A percentile compares a stretch with the other conserved stretches of the same genome.
Evolutionary conservation across 768 basidiomycete genomes (phyloP).

Genomic region (Xerocomellus intermedius): DNA sequence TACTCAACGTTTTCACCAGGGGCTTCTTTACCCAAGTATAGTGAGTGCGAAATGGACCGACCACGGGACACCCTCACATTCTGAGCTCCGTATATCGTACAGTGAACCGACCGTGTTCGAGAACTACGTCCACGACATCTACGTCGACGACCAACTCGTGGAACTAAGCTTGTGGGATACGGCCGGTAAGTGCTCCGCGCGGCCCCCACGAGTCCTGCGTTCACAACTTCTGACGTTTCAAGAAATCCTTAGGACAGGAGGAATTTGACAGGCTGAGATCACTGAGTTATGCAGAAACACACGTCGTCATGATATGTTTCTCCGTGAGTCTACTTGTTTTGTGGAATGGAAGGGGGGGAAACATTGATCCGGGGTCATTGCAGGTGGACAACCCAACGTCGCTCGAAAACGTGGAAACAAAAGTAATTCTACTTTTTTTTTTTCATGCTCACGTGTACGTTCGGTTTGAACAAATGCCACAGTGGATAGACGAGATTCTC

Average conservation of each 20-base stretch:
- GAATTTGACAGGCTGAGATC: constrained; percentile 94
- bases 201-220: constrained; percentile 1
- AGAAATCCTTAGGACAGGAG: constrained; percentile 71
- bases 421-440: constrained; percentile 44
- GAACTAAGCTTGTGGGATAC: constrained; percentile 98
- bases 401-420: constrained; percentile 92
- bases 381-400: constrained; percentile 95
- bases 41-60: constrained; percentile 43
- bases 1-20: constrained; percentile 83
- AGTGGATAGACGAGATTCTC: constrained; percentile 94
- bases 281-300: constrained; percentile 94
- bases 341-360: neutral
- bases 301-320: constrained; percentile 95
- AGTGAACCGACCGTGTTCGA: constrained; percentile 96
- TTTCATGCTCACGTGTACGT: neutral
- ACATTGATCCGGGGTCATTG: neutral
- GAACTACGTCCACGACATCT: constrained; percentile 91
- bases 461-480: constrained; percentile 1
- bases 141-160: constrained; percentile 81
- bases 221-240: constrained; percentile 33
- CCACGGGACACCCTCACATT: neutral
- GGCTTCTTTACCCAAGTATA: constrained; percentile 96
- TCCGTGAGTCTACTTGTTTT: constrained; percentile 52
- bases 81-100: constrained; percentile 2
- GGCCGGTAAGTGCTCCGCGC: constrained; percentile 59